Evolutionary conservation across 768 basidiomycete genomes (phyloP), one percentile per base, ranked within the genome.

Genomic region (Serendipita sp.): DNA sequence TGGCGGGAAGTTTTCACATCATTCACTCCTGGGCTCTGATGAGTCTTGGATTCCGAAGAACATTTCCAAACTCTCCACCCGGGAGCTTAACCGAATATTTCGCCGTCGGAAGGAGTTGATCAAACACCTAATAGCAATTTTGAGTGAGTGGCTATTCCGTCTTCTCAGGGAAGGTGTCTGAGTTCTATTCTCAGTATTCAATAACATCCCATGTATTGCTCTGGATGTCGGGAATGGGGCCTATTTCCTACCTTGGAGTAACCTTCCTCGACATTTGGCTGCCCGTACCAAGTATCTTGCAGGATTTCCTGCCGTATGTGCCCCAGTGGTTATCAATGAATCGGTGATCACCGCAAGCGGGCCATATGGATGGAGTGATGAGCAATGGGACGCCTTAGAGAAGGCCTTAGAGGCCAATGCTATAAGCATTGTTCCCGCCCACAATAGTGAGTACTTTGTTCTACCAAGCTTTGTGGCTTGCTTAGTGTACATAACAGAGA

Each of bases 41-140:
- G 41, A 41, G 13, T 13, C 41, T 41, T 41, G 41, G 41, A 41
- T 41, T 41, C 41, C 41, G 41, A 41, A 41, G 41, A 41, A 41
- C 41, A 13, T 13, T 41, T 41, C 41, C 13, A 5, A 41, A 13
- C 5, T 41, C 41, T 41, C 41, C 41, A 41, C 5, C 13, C 41
- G 41, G 5, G 41, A 41, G 13, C 41, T 60, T 8, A 60, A 60
- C 35, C 36, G 30, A 34, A 60, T 30, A 16, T 60, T 34, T n/a
- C 56, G 56, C 8, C 56, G 56, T 32, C 56, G 36, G 35, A 60
- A 60, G 35, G 56, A 60, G 8, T 10, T 36, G 28, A 60, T 60
- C 56, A 60, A 60, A 36, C 16, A n/a, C 35, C n/a, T 60, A n/a
- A 60, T 60, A 28, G 56, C 56, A n/a, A 60, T 60, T 60, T 35